These are phyloP conservation scores for Rubia yunnanensis DNA, from an alignment of 257 asterid species.

Conservation along the genomic window DNA sequence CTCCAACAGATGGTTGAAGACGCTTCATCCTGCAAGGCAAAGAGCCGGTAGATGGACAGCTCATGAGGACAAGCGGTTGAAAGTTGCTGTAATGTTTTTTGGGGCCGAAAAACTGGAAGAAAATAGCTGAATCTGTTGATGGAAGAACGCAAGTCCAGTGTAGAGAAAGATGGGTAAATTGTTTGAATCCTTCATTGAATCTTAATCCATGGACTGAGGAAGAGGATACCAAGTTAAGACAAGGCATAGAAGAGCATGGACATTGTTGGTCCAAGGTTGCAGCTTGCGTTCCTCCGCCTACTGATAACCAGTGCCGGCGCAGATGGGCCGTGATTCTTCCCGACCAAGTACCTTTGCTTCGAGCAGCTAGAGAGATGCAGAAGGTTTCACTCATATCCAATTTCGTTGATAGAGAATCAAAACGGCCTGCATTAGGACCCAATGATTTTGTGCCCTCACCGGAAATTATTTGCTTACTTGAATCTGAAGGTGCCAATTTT, in stretches of 20 bases:
- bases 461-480: conserved; percentile 26
- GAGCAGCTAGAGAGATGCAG: conserved; percentile 63
- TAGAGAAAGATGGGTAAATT: conserved; percentile 97
- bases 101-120: conserved; percentile 82
- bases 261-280: conserved; percentile 96
- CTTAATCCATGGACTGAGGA: conserved; percentile 53
- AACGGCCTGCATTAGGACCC: conserved; percentile 75
- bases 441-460: conserved; percentile 45
- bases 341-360: conserved; percentile 49
- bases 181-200: conserved; percentile 76
- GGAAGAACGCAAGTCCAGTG: conserved; percentile 92
- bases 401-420: conserved; percentile 82
- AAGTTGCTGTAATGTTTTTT: conserved; percentile 73
- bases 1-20: conserved; percentile 92
- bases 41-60: conserved; percentile 75
- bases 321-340: conserved; percentile 22
- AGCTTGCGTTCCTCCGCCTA: conserved; percentile 70
- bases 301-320: conserved; percentile 62
- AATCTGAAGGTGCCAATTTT: conserved; percentile 24
- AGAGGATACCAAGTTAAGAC: conserved; percentile 66
- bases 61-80: conserved; percentile 83
- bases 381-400: conserved; percentile 67
- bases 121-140: conserved; percentile 62
- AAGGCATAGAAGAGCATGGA: conserved; percentile 62
- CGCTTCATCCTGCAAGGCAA: conserved; percentile 65